Evolutionary conservation across 176 grass and related monocot species (phyloP), one percentile per base, ranked within the genome.

Genomic region (Chloris gayana): DNA sequence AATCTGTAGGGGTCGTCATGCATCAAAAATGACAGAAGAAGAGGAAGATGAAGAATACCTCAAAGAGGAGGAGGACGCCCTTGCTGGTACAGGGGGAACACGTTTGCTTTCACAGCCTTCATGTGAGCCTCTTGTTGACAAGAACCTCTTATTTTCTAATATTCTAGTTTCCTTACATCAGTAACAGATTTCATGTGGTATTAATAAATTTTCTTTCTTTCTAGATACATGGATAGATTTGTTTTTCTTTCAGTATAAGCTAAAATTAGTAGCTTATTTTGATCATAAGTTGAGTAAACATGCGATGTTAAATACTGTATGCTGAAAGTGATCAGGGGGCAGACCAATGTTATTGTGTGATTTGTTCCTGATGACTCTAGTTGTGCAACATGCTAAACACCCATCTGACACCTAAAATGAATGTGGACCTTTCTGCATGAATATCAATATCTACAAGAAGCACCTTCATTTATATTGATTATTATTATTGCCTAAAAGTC

Each of bases 21-120:
- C 88, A 14, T 91, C 95, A 56, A 98, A 98, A 80, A 69, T 94
- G 79, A 94, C 92, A 11, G 92, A 87, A 84, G 95, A 98, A 79
- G 95, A 98, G 89, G 95, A 98, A 73, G 92, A 98, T 33, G 95
- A 98, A 76, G 90, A 93, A 69, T 98, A 82, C 86, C 92, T 98
- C 25, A 89, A 92, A 80, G 95, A 98, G 78, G 95, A 91, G 78
- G 95, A 98, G 87, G 95, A 94, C 76, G 85, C 74, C 25, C 87
- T 98, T 78, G 82, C 81, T 87, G 90, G 82, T 84, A 72, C 90
- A 31, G 95, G 83, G 15, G 95, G 92, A 12, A 98, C 95, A 58
- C 85, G 90, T 37, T 87, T 98, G 67, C 11, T 93, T 72, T 73
- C 79, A 7, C 92, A 98, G 15, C 95, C 95, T 82, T 94, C 95